Evolutionary conservation across 1,284 basidiomycete species (phyloP), one percentile per base, ranked within the genome.

Genomic region (Ustilago tritici): DNA sequence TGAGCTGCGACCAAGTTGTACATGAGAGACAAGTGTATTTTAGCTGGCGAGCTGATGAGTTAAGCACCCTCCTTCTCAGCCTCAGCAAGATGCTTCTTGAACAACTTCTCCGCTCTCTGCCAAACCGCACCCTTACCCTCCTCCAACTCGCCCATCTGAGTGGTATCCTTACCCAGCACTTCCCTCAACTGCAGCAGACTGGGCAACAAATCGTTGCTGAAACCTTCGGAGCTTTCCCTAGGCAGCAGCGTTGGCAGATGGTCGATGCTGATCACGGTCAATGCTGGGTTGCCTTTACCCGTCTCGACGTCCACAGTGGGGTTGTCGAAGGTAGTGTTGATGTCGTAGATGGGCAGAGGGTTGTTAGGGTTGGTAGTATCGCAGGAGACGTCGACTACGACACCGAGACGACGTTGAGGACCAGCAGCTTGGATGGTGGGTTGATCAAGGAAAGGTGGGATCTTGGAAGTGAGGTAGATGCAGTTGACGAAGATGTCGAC

Each of bases 401-500:
- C 92, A 40, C 91, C 90, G 69, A 99, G 88, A 62, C 90, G 89
- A 72, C 97, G 90, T 23, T 88, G 79, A 61, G 88, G 87, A 31
- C 95, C 95, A 12, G 93, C 94, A 28, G 89, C 88, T 31, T 88
- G 88, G 81, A 98, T 92, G 77, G 91, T 91, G 55, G 94, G 91
- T 46, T 87, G 87, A 12, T 92, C 93, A 70, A 99, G 78, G 88
- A 99, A 99, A 60, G 93, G 90, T 15, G 95, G 95, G 80, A 99
- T 99, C 76, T 91, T 89, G 60, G 92, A 90, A 59, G 91, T 92
- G 70, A 99, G 92, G 88, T 99, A 99, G 87, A 99, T 99, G 91
- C 97, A 99, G 89, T 99, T 99, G 89, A 99, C 92, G 84, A 99
- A 98, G 85, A 99, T 92, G 88, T 99, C 97, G 75, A 95, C 96